Evolutionary conservation across 805 yeast species (phyloP).

Genomic region (Teunomyces funiuensis): DNA sequence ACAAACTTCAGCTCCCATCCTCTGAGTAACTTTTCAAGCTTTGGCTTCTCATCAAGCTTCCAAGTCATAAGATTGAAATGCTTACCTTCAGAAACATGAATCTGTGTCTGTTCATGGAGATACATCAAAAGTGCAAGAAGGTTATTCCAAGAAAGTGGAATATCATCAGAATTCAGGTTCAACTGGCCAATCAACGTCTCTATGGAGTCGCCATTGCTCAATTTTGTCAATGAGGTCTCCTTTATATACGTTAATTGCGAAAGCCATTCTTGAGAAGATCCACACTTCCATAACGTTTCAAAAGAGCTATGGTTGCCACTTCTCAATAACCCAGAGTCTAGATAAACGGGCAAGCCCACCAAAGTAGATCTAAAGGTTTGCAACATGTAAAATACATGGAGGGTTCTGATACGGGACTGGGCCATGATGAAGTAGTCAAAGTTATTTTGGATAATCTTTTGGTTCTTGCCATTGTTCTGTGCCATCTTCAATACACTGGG

Average conservation of each 20-base stretch:
- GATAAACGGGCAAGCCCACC: slow-evolving; percentile 41
- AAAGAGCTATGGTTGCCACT: slow-evolving; percentile 66
- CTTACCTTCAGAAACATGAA: slow-evolving; percentile 41
- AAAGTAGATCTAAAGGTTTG: slow-evolving; percentile 47
- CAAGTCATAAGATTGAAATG: slow-evolving; percentile 54
- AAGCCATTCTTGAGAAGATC: slow-evolving; percentile 52
- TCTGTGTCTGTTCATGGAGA: slow-evolving; percentile 64
- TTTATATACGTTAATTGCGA: slow-evolving; percentile 13
- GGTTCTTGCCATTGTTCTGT: slow-evolving; percentile 5
- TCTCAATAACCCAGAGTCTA: slow-evolving; percentile 45
- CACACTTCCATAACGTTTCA: slow-evolving; percentile 62
- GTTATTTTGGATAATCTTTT: slow-evolving; percentile 33
- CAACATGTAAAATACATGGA: slow-evolving; percentile 50
- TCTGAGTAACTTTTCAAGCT: slow-evolving; percentile 54
- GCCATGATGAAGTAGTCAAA: slow-evolving; percentile 54
- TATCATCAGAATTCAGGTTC: slow-evolving; percentile 28
- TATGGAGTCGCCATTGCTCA: slow-evolving; percentile 56
- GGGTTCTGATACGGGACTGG: slow-evolving; percentile 56
- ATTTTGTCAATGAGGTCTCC: slow-evolving; percentile 52
- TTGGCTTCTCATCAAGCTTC: slow-evolving; percentile 63
- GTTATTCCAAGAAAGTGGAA: slow-evolving; percentile 47
- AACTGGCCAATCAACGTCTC: slow-evolving; percentile 47
- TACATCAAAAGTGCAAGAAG: slow-evolving; percentile 58
- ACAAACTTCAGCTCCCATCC: slow-evolving; percentile 68
- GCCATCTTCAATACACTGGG: slow-evolving; percentile 12